These are phyloP conservation scores for Geotrichum fermentans DNA, from an alignment of 1,139 yeast genomes.

Conservation along the genomic window DNA sequence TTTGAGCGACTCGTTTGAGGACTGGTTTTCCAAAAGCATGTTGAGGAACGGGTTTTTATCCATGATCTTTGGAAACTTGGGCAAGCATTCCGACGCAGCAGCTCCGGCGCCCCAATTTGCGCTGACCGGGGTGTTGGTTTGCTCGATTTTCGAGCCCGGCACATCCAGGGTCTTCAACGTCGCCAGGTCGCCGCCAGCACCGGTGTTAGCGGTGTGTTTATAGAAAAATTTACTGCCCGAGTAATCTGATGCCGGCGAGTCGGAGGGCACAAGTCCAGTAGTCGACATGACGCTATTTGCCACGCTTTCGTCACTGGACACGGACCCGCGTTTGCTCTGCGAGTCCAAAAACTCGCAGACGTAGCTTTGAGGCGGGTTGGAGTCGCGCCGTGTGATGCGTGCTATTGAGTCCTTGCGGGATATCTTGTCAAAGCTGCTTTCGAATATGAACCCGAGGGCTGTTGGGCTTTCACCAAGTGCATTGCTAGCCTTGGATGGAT, in stretches of 20 bases:
- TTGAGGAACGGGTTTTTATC: conserved; percentile 18
- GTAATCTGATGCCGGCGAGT: conserved; percentile 5
- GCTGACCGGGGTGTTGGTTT: too few relatives aligned
- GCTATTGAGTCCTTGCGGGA: background rate
- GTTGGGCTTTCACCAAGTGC: background rate
- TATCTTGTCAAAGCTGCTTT: conserved; percentile 1
- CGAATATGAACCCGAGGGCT: conserved; percentile 9
- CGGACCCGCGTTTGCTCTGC: background rate
- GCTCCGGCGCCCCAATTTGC: too few relatives aligned
- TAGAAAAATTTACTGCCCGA: background rate
- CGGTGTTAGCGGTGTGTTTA: background rate
- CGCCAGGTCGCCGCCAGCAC: background rate
- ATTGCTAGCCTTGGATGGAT: background rate
- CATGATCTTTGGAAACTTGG: conserved; percentile 1
- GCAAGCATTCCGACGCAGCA: too few relatives aligned
- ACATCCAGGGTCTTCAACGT: background rate
- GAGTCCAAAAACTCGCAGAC: too few relatives aligned
- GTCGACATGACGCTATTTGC: background rate
- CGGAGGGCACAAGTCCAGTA: background rate
- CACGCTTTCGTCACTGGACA: background rate
- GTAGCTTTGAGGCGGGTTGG: too few relatives aligned
- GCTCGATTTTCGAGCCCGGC: too few relatives aligned
- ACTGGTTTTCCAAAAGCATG: conserved; percentile 3
- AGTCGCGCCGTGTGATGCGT: too few relatives aligned
- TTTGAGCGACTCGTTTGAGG: background rate